These are phyloP conservation scores for Pulchroboletus neoregius DNA, from an alignment of 1,284 basidiomycete species.

Conservation along the genomic window DNA sequence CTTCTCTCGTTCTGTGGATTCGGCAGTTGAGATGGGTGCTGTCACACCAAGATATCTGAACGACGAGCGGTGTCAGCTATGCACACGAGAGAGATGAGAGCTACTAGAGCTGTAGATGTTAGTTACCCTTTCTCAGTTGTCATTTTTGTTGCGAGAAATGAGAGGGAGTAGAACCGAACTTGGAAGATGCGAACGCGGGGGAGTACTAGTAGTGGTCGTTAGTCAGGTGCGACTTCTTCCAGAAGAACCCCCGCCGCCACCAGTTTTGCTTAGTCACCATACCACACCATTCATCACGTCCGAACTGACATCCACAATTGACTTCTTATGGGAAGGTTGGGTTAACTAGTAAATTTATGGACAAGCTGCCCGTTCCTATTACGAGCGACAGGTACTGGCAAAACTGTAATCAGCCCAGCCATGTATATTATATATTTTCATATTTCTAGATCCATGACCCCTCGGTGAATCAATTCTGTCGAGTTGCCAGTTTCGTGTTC, in stretches of 20 bases:
- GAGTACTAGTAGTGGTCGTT: constrained; percentile 14
- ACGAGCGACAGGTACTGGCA: no score
- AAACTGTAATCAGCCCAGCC: no score
- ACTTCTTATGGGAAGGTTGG: no score
- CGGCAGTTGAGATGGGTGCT: constrained; percentile 83
- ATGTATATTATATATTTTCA: no score
- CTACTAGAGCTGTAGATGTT: constrained; percentile 1
- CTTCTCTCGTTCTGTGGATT: constrained; percentile 70
- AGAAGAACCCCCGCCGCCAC: constrained; percentile 19
- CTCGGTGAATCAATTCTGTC: no score
- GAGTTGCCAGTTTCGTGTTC: no score
- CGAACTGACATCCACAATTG: not conserved
- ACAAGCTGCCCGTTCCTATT: no score
- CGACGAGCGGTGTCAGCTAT: constrained; percentile 11
- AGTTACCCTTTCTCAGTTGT: constrained; percentile 39
- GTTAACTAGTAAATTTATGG: no score
- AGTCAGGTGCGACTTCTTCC: constrained; percentile 14
- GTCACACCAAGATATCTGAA: constrained; percentile 76
- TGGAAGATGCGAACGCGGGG: constrained; percentile 10
- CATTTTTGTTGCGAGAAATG: constrained; percentile 28
- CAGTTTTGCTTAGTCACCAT: constrained; percentile 26
- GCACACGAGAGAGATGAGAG: not conserved
- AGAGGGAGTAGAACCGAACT: constrained; percentile 4
- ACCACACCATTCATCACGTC: not conserved
- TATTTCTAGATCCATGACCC: no score